A percentile compares a stretch with the other conserved stretches of the same genome.
These are phyloP conservation scores for Candida koratica DNA, from an alignment of 805 yeast genomes.

Conservation along the genomic window DNA sequence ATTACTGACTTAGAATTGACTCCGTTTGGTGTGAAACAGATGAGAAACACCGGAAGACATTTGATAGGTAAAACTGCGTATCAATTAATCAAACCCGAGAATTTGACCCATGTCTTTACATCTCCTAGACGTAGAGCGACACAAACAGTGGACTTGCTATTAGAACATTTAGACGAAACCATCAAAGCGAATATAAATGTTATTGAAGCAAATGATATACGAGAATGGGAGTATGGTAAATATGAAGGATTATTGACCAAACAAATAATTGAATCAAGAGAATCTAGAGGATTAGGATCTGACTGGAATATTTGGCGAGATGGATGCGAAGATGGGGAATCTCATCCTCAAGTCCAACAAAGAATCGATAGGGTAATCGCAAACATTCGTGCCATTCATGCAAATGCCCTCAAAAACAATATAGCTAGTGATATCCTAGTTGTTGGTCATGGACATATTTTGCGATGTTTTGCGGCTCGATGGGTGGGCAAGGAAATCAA, in stretches of 20 bases:
- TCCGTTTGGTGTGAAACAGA: constrained; percentile 70
- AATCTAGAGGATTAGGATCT: constrained; percentile 24
- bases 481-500: constrained; percentile 68
- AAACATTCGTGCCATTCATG: constrained; percentile 60
- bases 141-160: constrained; percentile 64
- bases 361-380: constrained; percentile 71
- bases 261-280: constrained; percentile 61
- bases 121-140: constrained; percentile 83
- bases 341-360: constrained; percentile 56
- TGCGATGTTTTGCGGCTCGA: constrained; percentile 83
- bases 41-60: constrained; percentile 66
- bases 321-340: constrained; percentile 92
- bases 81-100: constrained; percentile 57
- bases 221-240: constrained; percentile 97
- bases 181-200: constrained; percentile 41
- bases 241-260: constrained; percentile 79
- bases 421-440: constrained; percentile 70
- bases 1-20: constrained; percentile 79
- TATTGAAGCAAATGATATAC: constrained; percentile 60
- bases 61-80: constrained; percentile 55
- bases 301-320: constrained; percentile 84
- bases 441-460: constrained; percentile 90
- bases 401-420: constrained; percentile 45
- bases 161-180: constrained; percentile 45
- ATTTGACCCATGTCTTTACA: constrained; percentile 60